Base-by-base conservation (phyloP, 2,329 filamentous ascomycete genomes). In the Alternaria metachromatica region DNA sequence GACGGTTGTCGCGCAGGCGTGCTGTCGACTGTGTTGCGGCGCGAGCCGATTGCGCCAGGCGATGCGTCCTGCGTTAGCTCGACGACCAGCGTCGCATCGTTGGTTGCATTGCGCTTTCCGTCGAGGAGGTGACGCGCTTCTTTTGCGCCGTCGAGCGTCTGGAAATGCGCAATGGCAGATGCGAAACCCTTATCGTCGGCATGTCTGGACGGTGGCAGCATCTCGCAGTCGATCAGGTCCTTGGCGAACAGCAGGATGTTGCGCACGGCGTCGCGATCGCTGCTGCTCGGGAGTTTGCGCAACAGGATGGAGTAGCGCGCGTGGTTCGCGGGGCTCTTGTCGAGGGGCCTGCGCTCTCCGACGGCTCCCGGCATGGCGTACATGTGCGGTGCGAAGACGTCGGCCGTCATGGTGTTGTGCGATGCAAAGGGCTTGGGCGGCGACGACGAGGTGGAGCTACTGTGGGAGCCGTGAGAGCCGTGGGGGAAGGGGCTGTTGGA, bases 181-280 rank as follows among this genome's bases (percentile, higher is more conserved):
- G 84, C 76, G 67, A 86, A 89, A 26, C 84, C 85, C 53, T 82
- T 80, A 68, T 90, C 87, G 55, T 89, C 87, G 15, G 84, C 80
- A 64, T 82, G 82, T n/a, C 86, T 85, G 54, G 83, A 82, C 13
- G 72, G 65, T 6, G 82, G 79, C 15, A 89, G 80, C 64, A 90
- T 84, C 57, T 88, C 86, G 59, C 85, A 85, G 66, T 88, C 86
- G 53, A 88, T 79, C 53, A 90, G 82, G 66, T 90, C 87, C 70
- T 88, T 87, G 20, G 88, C 87, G 70, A 90, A 90, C n/a, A 89
- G 82, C 6, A 90, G 81, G 82, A 90, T 88, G 75, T 86, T 88
- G 67, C 86, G 84, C 60, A 90, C 82, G 18, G 86, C 82, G 66
- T 89, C 88, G 55, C 82, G 79, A 71, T 84, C 87, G 46, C 85